Conservation (phyloP, 805 yeast genomes). For the Kodamaea nitidulidarum region DNA sequence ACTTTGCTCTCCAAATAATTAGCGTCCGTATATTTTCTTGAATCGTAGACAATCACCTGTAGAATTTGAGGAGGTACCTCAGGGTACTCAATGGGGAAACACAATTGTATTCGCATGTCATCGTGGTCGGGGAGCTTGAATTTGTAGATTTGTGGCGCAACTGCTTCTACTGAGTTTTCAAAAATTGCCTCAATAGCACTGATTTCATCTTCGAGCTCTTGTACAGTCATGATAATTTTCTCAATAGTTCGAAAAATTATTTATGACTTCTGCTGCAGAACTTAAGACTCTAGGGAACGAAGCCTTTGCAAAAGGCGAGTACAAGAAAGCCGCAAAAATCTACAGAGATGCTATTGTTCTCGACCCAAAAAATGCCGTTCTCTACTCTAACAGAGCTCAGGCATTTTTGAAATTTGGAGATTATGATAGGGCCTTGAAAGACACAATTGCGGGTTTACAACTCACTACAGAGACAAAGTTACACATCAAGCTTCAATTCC, state of each 20-base stretch:
- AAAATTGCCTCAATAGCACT: conserved; percentile 84
- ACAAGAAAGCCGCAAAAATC: conserved; percentile 44
- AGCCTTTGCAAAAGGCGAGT: conserved; percentile 46
- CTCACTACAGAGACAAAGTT: conserved; percentile 28
- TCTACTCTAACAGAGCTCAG: conserved; percentile 68
- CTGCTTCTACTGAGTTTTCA: conserved; percentile 52
- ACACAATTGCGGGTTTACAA: conserved; percentile 48
- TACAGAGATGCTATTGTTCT: conserved; percentile 54
- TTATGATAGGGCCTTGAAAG: conserved; percentile 46
- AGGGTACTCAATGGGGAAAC: conserved; percentile 74
- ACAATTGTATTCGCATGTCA: conserved; percentile 55
- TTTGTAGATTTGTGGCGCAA: conserved; percentile 40
- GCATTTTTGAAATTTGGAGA: conserved; percentile 51
- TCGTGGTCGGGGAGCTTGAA: conserved; percentile 61
- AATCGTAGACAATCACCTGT: conserved; percentile 44
- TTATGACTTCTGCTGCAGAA: conserved; percentile 22
- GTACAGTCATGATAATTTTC: conserved; percentile 22
- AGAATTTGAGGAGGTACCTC: conserved; percentile 55
- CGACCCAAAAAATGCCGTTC: conserved; percentile 49
- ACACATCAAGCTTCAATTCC: conserved; percentile 46
- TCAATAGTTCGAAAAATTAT: background rate
- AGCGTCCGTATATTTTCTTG: conserved; percentile 36
- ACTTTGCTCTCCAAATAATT: conserved; percentile 44
- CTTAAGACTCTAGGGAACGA: conserved; percentile 49
- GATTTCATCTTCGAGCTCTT: conserved; percentile 66